These are phyloP conservation scores for Acacia pycnantha DNA, from an alignment of 331 rosid genomes.

Conservation along the genomic window DNA sequence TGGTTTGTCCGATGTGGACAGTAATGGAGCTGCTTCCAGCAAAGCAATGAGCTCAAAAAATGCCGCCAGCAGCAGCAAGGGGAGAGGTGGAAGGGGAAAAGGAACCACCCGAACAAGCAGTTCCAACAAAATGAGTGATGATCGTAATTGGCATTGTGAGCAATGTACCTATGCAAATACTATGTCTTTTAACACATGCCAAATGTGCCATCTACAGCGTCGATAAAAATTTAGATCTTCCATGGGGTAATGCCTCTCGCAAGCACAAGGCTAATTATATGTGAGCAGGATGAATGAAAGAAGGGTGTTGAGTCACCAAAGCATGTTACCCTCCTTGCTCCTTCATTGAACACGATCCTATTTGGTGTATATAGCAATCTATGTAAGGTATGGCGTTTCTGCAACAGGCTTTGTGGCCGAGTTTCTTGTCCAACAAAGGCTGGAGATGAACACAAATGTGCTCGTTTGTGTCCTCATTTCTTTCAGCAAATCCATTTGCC, in stretches of 20 bases:
- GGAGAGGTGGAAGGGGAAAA: constrained; percentile 51
- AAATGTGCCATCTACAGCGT: constrained; percentile 51
- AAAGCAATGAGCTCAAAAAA: constrained; percentile 53
- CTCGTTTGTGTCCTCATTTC: constrained; percentile 27
- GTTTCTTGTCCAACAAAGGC: constrained; percentile 23
- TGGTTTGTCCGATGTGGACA: constrained; percentile 63
- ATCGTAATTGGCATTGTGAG: constrained; percentile 43
- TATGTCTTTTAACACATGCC: constrained; percentile 39
- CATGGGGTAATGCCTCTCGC: constrained; percentile 1
- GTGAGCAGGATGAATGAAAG: constrained; percentile 23
- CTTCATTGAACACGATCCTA: constrained; percentile 11
- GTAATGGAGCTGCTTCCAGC: constrained; percentile 46
- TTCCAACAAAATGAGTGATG: constrained; percentile 32
- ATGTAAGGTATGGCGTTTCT: constrained; percentile 23
- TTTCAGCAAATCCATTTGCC: constrained; percentile 23
- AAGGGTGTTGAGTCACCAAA: constrained; percentile 15
- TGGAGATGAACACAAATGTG: constrained; percentile 38
- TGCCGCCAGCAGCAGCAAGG: constrained; percentile 53
- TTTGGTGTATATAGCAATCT: constrained; percentile 41
- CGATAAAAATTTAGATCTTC: constrained; percentile 27
- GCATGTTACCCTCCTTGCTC: constrained; percentile 21
- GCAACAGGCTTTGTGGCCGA: constrained; percentile 39
- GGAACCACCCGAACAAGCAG: constrained; percentile 28
- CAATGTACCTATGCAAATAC: constrained; percentile 51
- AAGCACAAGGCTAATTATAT: not conserved